Evolutionary conservation across 345 rosid species (phyloP).

Genomic region (Lumnitzera littorea): DNA sequence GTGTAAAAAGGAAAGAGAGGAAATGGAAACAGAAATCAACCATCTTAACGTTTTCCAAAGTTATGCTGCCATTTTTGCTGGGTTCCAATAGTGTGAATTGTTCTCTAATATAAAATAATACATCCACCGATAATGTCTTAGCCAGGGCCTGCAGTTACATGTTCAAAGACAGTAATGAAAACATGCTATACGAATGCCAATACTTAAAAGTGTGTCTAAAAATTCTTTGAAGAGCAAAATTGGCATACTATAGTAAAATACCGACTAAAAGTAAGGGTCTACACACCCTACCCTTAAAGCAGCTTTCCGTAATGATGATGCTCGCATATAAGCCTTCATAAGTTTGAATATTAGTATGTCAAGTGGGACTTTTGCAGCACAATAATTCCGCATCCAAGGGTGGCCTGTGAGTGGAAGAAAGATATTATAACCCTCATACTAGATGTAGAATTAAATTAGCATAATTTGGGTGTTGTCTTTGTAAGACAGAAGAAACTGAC

Average conservation of each 20-base stretch:
- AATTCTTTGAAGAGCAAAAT: neutral
- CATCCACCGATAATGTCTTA: slow-evolving; percentile 64
- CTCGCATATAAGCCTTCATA: slow-evolving; percentile 70
- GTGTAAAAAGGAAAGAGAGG: neutral
- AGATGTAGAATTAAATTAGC: slow-evolving; percentile 5
- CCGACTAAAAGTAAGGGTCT: neutral
- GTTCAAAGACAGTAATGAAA: neutral
- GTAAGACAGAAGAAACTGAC: slow-evolving; percentile 38
- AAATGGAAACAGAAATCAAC: slow-evolving; percentile 24
- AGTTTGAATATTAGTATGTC: slow-evolving; percentile 69
- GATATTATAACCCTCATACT: slow-evolving; percentile 1
- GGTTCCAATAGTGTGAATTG: slow-evolving; percentile 80
- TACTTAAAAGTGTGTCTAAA: too few species aligned
- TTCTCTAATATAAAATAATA: slow-evolving; percentile 52
- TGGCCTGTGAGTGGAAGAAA: slow-evolving; percentile 49
- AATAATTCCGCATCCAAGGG: slow-evolving; percentile 68
- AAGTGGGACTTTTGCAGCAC: slow-evolving; percentile 52
- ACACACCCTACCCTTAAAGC: slow-evolving; percentile 93
- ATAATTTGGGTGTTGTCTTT: neutral
- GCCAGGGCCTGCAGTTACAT: slow-evolving; percentile 61
- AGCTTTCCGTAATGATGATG: slow-evolving; percentile 85
- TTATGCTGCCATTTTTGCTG: slow-evolving; percentile 51
- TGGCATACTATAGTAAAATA: neutral
- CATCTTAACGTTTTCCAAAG: slow-evolving; percentile 59
- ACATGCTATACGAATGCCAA: too few species aligned